Base-by-base conservation (phyloP, 176 grass and related monocot genomes). In the Triticum dicoccoides region DNA sequence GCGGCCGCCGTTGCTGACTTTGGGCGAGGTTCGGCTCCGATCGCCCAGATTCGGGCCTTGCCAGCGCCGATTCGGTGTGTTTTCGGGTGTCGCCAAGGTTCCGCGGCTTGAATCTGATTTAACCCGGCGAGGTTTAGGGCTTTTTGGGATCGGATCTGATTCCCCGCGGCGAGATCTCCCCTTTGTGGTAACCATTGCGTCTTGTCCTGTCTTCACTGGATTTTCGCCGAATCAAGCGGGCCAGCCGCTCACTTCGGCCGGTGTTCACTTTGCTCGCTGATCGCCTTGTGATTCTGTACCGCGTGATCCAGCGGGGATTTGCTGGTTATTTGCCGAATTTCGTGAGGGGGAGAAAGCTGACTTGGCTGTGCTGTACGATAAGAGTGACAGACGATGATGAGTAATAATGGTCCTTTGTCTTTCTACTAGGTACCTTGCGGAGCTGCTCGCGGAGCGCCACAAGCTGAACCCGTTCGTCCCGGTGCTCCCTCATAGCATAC, bases 391-490 rank as follows among this genome's bases (percentile, higher is more conserved):
- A 76, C 17, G 42, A 49, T 51, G 71, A 29, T 29, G 29, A 29
- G 29, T 59, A 59, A 59, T 59, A 59, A 59, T 76, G 5, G 12
- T 30, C 2, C n/a, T 17, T 13, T 5, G 9, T 10, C 3, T 83
- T 89, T 89, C 89, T 59, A 59, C 27, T 25, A 98, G 96, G 85
- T 98, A 98, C 91, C 93, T 98, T 15, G 85, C 96, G 3, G 96
- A 98, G 42, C 87, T 98, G 81, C 88, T 98, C 8, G 90, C 93
- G 4, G 96, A 98, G 86, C 90, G 96, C 76, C 93, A 98, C 24
- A 98, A 98, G 85, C 90, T 98, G 44, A 84, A 74, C 69, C 96
- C 96, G 54, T 98, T 98, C 79, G 61, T 98, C 80, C 91, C 93
- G 9, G 89, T 98, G 39, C 88, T 95, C 65, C 91, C 96, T 6